Base-by-base conservation (phyloP, 2,329 filamentous ascomycete species). In the Epichloe scottii region DNA sequence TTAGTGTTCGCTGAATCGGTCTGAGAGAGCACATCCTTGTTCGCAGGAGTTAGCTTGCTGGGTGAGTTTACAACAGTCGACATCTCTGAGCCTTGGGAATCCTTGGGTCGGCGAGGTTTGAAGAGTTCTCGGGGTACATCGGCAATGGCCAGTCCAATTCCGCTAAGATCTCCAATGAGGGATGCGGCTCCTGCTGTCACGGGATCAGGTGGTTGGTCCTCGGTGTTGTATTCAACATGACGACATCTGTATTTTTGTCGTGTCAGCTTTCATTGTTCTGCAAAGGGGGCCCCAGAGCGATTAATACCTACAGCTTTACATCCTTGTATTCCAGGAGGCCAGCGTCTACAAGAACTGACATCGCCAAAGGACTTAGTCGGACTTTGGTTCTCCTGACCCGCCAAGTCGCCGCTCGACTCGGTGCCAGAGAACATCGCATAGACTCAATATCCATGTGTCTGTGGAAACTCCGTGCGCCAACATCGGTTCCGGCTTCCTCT, bases 141-240 rank as follows among this genome's bases (percentile, higher is more conserved):
- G 1, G 87, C 87, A 40, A 95, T 75, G 1, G 88, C 87, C 77
- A 94, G 85, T 60, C 87, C 79, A 52, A 96, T 83, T 39, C 79
- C 85, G 26, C 85, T 82, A 45, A 93, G 73, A n/a, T 90, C 91
- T 5, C 86, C 85, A n/a, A 95, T 71, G 1, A 96, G 68, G 0
- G 89, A 87, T 43, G 81, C 79, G 0, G 88, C 82, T 15, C 82
- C 86, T 19, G 87, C 88, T 14, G 85, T 82, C 23, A 94, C 78
- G 0, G 89, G 88, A 56, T 93, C 89, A 60, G 79, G 82, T 0
- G 88, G 89, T 43, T 89, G 85, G 34, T 85, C 80, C 53, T 89
- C 85, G 0, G 85, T 87, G 56, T 85, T 81, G 64, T 91, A 89
- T 63, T 94, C 87, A 19, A 65, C 67, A 0, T 70, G 56, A 2